Conservation (phyloP, 2,329 filamentous ascomycete species). For the Thyridium curvatum region DNA sequence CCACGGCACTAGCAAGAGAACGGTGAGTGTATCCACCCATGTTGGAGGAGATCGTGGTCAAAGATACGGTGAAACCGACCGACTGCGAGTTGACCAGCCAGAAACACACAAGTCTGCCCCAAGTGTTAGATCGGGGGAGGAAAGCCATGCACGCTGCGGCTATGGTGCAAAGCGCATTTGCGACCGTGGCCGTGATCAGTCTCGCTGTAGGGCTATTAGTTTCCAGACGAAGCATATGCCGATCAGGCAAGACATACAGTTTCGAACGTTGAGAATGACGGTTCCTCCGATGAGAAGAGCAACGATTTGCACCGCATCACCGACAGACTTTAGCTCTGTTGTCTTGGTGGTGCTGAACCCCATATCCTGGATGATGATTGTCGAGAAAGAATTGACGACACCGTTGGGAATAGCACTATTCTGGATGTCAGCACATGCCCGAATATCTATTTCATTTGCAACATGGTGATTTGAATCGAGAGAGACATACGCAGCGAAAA, state of each 20-base stretch:
- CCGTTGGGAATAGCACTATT: slow-evolving; percentile 18
- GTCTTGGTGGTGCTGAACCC: slow-evolving; percentile 25
- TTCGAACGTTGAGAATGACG: slow-evolving; percentile 25
- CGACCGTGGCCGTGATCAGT: slow-evolving; percentile 19
- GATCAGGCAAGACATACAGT: too few species aligned
- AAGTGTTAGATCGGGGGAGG: slow-evolving; percentile 23
- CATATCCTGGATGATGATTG: slow-evolving; percentile 24
- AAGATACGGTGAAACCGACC: slow-evolving; percentile 26
- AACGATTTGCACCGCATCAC: slow-evolving; percentile 29
- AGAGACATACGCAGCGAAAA: slow-evolving; percentile 8
- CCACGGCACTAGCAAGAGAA: slow-evolving; percentile 22
- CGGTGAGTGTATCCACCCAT: slow-evolving; percentile 30
- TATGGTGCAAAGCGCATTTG: slow-evolving; percentile 26
- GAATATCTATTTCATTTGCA: too few species aligned
- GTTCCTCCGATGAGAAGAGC: slow-evolving; percentile 24
- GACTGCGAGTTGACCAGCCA: slow-evolving; percentile 30
- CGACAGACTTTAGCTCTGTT: slow-evolving; percentile 25
- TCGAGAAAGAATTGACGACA: slow-evolving; percentile 27
- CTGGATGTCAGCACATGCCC: too few species aligned
- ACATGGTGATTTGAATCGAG: too few species aligned
- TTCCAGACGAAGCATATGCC: too few species aligned
- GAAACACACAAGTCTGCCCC: slow-evolving; percentile 25
- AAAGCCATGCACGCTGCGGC: slow-evolving; percentile 25
- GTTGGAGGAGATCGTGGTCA: slow-evolving; percentile 25
- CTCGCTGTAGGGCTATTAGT: slow-evolving; percentile 6